Base-by-base conservation (phyloP, 305 asterid genomes). In the Ajuga reptans region DNA sequence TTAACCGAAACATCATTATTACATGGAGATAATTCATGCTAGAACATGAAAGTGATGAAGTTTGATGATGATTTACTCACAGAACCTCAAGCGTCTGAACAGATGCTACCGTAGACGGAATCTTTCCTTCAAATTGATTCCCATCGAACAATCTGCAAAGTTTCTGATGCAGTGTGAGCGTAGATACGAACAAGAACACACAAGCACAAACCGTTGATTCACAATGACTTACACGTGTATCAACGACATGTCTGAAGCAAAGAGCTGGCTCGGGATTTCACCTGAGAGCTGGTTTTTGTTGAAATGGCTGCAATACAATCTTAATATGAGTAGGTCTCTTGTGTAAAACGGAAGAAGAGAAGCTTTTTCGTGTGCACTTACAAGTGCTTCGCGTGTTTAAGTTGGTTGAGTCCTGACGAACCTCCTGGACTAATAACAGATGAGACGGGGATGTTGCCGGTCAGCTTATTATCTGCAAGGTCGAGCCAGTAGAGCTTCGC, bases 331-430 rank as follows among this genome's bases (percentile, higher is more conserved):
- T 31, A 31, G 36, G 36, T 31, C 36, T 1, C 31, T 31, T 31
- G 36, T 31, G 36, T 18, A 8, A 36, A 68, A 58, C 0, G 17
- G 46, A 18, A 9, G 73, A 29, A 57, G 27, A 52, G 2, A 0
- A 9, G 12, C 7, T 45, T 6, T 14, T 10, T 51, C 17, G 0
- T 34, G 14, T 37, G 4, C 4, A 79, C 97, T 89, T 73, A 93
- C 98, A 93, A 90, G 85, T 90, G 95, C 76, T 86, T 93, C 5
- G 97, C 90, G 64, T 72, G 79, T 81, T 84, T 88, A 11, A 93
- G 90, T 51, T 75, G 89, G 83, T 93, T 90, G 60, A 90, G 79
- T 12, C 97, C 97, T 31, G 75, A 7, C 12, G 64, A 57, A 12
- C 42, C 65, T 4, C 18, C 47, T 0, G 91, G 89, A 62, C 74